Evolutionary conservation across 305 asterid genomes (phyloP).

Genomic region (Ilex paraguariensis): DNA sequence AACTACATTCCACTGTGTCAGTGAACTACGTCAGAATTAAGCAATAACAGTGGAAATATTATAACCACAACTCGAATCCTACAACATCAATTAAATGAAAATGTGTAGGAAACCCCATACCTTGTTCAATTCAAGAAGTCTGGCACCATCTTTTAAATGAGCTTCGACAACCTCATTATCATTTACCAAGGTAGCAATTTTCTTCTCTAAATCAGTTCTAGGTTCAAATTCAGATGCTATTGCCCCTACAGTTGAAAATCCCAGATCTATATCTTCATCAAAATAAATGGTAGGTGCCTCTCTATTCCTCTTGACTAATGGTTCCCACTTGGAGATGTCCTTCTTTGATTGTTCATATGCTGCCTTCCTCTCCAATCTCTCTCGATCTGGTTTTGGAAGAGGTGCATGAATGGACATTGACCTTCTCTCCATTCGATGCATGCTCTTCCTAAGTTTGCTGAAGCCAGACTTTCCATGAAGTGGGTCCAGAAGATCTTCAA

Average conservation of each 20-base stretch:
- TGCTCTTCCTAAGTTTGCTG: constrained; percentile 50
- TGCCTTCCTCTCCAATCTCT: constrained; percentile 57
- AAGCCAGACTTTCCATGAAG: constrained; percentile 55
- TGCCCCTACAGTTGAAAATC: constrained; percentile 81
- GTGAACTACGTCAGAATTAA: no score
- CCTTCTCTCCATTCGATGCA: constrained; percentile 47
- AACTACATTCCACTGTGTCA: no score
- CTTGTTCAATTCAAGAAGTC: constrained; percentile 91
- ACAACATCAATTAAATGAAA: background rate
- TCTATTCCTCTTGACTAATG: constrained; percentile 75
- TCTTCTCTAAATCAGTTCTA: constrained; percentile 84
- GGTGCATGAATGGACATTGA: constrained; percentile 56
- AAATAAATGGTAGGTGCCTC: constrained; percentile 86
- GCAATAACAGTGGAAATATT: no score
- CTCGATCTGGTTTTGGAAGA: constrained; percentile 60
- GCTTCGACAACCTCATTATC: constrained; percentile 74
- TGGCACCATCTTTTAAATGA: constrained; percentile 78
- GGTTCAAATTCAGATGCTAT: constrained; percentile 92
- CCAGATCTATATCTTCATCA: constrained; percentile 57
- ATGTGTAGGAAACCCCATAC: constrained; percentile 26
- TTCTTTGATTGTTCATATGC: constrained; percentile 55
- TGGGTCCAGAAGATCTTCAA: constrained; percentile 69
- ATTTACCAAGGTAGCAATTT: constrained; percentile 62
- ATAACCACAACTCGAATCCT: no score
- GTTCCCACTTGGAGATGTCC: constrained; percentile 81